Evolutionary conservation across 192 early-diverging fungal species (phyloP).

Genomic region (Thamnidium elegans): DNA sequence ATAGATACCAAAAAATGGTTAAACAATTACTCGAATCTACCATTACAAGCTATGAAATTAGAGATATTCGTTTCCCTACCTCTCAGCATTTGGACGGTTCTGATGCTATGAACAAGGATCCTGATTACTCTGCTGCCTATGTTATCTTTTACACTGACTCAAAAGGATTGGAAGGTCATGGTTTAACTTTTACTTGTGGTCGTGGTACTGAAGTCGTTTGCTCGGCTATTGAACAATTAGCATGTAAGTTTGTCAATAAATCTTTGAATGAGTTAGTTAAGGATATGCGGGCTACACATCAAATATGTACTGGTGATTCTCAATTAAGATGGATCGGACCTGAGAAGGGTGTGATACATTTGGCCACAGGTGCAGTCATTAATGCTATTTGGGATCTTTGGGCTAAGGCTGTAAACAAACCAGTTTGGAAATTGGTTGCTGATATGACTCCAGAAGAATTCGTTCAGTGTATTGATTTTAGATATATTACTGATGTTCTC

Average conservation of each 20-base stretch:
- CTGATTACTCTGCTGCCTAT: slow-evolving; percentile 43
- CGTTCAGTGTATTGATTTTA: slow-evolving; percentile 42
- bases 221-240: slow-evolving; percentile 35
- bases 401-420: slow-evolving; percentile 42
- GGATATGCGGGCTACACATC: slow-evolving; percentile 35
- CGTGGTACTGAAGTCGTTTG: slow-evolving; percentile 38
- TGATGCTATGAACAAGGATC: slow-evolving; percentile 44
- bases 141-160: slow-evolving; percentile 37
- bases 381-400: slow-evolving; percentile 48
- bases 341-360: slow-evolving; percentile 42
- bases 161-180: slow-evolving; percentile 27
- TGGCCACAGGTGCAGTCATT: slow-evolving; percentile 43
- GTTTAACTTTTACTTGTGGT: slow-evolving; percentile 40
- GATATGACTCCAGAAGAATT: slow-evolving; percentile 45
- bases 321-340: slow-evolving; percentile 45
- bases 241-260: slow-evolving; percentile 35
- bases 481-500: slow-evolving; percentile 43
- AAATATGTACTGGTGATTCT: slow-evolving; percentile 35
- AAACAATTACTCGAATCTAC: slow-evolving; percentile 20
- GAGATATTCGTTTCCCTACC: slow-evolving; percentile 41
- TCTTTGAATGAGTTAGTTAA: slow-evolving; percentile 18
- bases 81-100: slow-evolving; percentile 39
- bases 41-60: slow-evolving; percentile 37
- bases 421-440: slow-evolving; percentile 42
- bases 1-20: slow-evolving; percentile 14